Base-by-base conservation (phyloP, 805 yeast genomes). In the Brettanomyces anomalus region DNA sequence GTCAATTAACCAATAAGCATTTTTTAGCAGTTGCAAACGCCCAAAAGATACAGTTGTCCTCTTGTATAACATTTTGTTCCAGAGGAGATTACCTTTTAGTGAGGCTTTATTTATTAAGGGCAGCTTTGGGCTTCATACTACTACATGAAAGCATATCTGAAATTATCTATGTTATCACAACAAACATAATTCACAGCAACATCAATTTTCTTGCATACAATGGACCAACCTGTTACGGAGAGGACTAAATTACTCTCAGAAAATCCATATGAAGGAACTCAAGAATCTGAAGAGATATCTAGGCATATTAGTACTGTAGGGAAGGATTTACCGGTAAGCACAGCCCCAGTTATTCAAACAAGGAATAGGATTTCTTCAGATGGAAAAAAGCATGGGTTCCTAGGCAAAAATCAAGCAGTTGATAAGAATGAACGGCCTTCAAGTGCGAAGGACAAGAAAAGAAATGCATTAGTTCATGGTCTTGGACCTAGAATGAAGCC, bases 401-500 rank as follows among this genome's bases (percentile, higher is more conserved):
- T 61, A 61, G 39, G 59, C 66, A 58, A 16, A 33, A 33, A n/a
- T 8, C 36, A 33, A 10, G 19, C 26, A 35, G 15, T 35, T 20
- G 10, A 14, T 15, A 18, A 20, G 14, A 18, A 35, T 15, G 19
- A 11, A 20, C 6, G 13, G n/a, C 8, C 15, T n/a, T n/a, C 18
- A 14, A 16, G 26, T 33, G 35, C 35, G 2, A 24, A 24, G 28
- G 28, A 14, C 13, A 15, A 38, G 11, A 30, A 18, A 19, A 13
- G 20, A 24, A 28, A 26, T 13, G 21, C 34, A n/a, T n/a, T 28
- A 15, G 35, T 34, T 5, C 17, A 39, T 14, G 34, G n/a, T 5
- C 48, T 64, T 20, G 68, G 66, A 7, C 66, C 67, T 2, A 77
- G 76, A 45, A 71, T 80, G 41, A 86, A 83, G 1, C 78, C 87